Evolutionary conservation across 208 protist species (phyloP).

Genomic region (Porcisia hertigi): DNA sequence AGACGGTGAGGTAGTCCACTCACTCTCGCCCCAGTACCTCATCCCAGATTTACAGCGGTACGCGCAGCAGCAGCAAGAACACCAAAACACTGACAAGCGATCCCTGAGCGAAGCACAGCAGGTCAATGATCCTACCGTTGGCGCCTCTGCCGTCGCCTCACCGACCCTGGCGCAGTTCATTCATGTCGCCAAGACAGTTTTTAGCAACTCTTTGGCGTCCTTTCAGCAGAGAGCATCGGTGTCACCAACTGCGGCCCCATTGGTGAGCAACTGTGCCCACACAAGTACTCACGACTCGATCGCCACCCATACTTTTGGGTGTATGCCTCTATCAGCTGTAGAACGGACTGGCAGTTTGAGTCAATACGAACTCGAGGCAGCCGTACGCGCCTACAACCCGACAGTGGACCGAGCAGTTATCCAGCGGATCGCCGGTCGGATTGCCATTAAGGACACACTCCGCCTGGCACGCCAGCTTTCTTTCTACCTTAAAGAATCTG

Average conservation of each 20-base stretch:
- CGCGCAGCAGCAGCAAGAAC: slow-evolving; percentile 13
- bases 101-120: not conserved
- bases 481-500: slow-evolving; percentile 31
- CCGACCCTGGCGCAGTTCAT: slow-evolving; percentile 6
- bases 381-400: slow-evolving; percentile 41
- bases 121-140: not conserved
- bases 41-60: slow-evolving; percentile 12
- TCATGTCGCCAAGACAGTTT: slow-evolving; percentile 6
- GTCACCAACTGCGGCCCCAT: not conserved
- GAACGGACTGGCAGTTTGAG: not conserved
- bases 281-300: not conserved
- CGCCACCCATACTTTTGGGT: not conserved
- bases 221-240: slow-evolving; percentile 3
- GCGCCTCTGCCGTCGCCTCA: not conserved
- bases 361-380: slow-evolving; percentile 16
- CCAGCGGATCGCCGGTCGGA: slow-evolving; percentile 26
- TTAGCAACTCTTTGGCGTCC: not conserved
- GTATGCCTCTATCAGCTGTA: not conserved
- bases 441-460: slow-evolving; percentile 37
- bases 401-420: slow-evolving; percentile 44
- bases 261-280: not conserved
- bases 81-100: not conserved
- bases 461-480: slow-evolving; percentile 27
- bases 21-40: slow-evolving; percentile 12
- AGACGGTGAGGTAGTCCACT: slow-evolving; percentile 1